These are phyloP conservation scores for Vigna trinervia DNA, from an alignment of 306 rosid genomes.

Conservation along the genomic window DNA sequence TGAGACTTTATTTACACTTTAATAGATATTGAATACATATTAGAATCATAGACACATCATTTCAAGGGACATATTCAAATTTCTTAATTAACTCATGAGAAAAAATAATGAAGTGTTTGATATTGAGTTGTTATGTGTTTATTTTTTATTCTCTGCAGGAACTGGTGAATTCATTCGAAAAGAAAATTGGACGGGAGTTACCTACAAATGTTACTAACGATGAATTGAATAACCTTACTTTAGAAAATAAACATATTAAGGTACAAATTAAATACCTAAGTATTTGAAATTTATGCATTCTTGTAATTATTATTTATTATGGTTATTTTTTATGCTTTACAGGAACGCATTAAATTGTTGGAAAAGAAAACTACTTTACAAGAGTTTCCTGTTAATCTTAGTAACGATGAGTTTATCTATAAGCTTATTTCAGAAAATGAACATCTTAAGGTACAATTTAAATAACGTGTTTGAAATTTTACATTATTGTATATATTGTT, in stretches of 20 bases:
- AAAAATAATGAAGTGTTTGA: neutral
- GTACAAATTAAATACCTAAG: conserved; percentile 41
- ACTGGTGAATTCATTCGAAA: conserved; percentile 41
- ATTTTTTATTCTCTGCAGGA: conserved; percentile 33
- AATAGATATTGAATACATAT: no score
- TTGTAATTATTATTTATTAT: neutral
- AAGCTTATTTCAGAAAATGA: conserved; percentile 70
- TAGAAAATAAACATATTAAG: conserved; percentile 79
- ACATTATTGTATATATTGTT: neutral
- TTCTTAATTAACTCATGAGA: no score
- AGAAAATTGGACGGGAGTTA: conserved; percentile 44
- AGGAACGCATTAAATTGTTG: conserved; percentile 42
- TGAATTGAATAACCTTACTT: conserved; percentile 57
- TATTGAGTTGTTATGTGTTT: neutral
- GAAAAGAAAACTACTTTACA: conserved; percentile 32
- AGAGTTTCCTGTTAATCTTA: conserved; percentile 52
- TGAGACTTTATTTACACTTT: no score
- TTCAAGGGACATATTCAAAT: no score
- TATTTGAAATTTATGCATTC: neutral
- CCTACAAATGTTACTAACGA: conserved; percentile 54
- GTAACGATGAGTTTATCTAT: conserved; percentile 58
- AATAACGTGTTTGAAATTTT: neutral
- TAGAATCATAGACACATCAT: no score
- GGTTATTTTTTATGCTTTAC: conserved; percentile 20
- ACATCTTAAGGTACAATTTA: conserved; percentile 63